Conservation (phyloP, 768 basidiomycete species). For the Tricholoma sp. region DNA sequence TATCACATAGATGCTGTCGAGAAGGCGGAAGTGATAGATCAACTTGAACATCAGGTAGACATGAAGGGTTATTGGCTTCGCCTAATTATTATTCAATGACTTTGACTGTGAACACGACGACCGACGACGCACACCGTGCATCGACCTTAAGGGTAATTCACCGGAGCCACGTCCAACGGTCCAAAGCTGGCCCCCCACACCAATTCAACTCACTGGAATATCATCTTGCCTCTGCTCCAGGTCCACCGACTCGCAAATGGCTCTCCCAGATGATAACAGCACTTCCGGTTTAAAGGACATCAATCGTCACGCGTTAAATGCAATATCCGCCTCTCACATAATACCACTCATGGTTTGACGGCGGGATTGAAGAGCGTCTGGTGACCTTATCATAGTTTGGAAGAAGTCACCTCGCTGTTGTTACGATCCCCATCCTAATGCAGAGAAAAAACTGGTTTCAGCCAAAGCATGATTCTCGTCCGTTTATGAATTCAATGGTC, state of each 20-base stretch:
- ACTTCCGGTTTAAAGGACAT: conserved; percentile 35
- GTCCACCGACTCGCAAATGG: too few species aligned
- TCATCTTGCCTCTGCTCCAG: conserved; percentile 2
- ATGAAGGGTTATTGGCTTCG: neutral
- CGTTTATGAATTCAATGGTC: neutral
- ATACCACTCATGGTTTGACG: conserved; percentile 6
- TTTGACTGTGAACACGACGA: neutral
- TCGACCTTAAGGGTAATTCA: neutral
- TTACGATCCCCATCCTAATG: neutral
- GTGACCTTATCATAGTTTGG: too few species aligned
- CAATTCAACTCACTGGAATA: too few species aligned
- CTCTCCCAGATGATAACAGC: too few species aligned
- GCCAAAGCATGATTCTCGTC: neutral
- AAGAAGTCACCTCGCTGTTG: too few species aligned
- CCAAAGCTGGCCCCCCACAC: conserved; percentile 18
- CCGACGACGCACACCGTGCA: neutral
- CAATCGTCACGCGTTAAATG: conserved; percentile 33
- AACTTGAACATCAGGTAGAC: neutral
- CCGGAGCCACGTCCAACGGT: too few species aligned
- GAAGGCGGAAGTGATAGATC: neutral
- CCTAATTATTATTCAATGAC: neutral
- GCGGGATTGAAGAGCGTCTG: too few species aligned
- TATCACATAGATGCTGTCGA: neutral
- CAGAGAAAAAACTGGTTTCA: too few species aligned
- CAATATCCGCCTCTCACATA: conserved; percentile 38